Base-by-base conservation (phyloP, 2,329 filamentous ascomycete species). In the Colletotrichum cereale region DNA sequence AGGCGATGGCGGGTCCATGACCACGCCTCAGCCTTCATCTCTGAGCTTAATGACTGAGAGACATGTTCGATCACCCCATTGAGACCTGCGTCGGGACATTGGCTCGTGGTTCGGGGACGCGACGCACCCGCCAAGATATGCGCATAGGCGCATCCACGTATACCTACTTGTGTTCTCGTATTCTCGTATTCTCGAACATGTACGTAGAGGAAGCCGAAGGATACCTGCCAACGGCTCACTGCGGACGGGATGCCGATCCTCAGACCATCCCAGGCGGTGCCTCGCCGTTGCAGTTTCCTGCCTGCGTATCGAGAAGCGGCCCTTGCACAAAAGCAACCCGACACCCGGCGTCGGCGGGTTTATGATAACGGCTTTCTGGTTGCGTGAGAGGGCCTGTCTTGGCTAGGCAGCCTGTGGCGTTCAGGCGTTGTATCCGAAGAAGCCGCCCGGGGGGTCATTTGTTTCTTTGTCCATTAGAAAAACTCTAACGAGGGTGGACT, bases 151-250 rank as follows among this genome's bases (percentile, higher is more conserved):
- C n/a, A n/a, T n/a, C n/a, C n/a, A n/a, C n/a, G n/a, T n/a, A n/a
- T n/a, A n/a, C n/a, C n/a, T n/a, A n/a, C n/a, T n/a, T n/a, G n/a
- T n/a, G n/a, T n/a, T n/a, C n/a, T n/a, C n/a, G n/a, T n/a, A n/a
- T n/a, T n/a, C 68, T 71, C 58, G 68, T 71, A 71, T 71, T 55
- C 34, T n/a, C 52, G 36, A 53, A 31, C 40, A 24, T 48, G 38
- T 42, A 16, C 2, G 12, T 58, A 56, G 16, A 24, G 14, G 24
- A 60, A 31, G 31, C 24, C 29, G 48, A 16, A 24, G 14, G 24
- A 60, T 44, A 44, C 24, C 29, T 53, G n/a, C 29, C 26, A 34
- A 57, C 42, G 57, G 57, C 42, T 50, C 50, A 29, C 64, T n/a
- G 64, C 50, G 24, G 34, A 52, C 50, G 31, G 38, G 47, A 31